Evolutionary conservation across 306 rosid genomes (phyloP).

Genomic region (Begonia peltatifolia): DNA sequence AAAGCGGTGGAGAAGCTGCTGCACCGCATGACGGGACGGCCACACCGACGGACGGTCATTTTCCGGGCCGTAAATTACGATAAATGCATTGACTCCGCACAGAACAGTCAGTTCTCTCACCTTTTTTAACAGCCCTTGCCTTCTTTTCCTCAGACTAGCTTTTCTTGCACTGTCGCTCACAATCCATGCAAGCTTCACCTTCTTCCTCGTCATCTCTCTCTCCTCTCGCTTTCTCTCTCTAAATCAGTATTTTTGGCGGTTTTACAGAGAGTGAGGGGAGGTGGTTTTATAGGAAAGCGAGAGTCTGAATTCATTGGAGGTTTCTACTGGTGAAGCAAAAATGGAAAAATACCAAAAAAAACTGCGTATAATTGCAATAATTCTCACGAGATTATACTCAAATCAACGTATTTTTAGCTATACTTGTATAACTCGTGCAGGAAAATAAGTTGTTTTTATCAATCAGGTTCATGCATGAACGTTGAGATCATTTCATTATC

Average conservation of each 20-base stretch:
- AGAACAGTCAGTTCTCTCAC: conserved; percentile 17
- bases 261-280: neutral
- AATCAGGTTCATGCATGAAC: too few relatives aligned
- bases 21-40: conserved; percentile 13
- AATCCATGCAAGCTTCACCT: conserved; percentile 18
- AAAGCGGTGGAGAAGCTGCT: conserved; percentile 11
- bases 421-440: too few relatives aligned
- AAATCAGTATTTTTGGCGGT: neutral
- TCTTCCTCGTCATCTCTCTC: conserved; percentile 15
- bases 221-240: neutral
- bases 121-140: conserved; percentile 22
- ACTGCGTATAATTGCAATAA: too few relatives aligned
- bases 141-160: conserved; percentile 18
- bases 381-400: too few relatives aligned
- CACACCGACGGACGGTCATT: conserved; percentile 8
- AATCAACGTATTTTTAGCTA: too few relatives aligned
- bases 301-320: neutral
- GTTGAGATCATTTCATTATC: too few relatives aligned
- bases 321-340: neutral
- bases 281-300: neutral
- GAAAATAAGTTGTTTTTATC: too few relatives aligned
- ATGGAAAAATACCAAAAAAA: neutral
- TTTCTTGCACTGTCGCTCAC: conserved; percentile 20
- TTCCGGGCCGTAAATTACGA: conserved; percentile 12
- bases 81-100: conserved; percentile 17